Evolutionary conservation across 2,329 filamentous ascomycete species (phyloP).

Genomic region (Paracamarosporium sp.): DNA sequence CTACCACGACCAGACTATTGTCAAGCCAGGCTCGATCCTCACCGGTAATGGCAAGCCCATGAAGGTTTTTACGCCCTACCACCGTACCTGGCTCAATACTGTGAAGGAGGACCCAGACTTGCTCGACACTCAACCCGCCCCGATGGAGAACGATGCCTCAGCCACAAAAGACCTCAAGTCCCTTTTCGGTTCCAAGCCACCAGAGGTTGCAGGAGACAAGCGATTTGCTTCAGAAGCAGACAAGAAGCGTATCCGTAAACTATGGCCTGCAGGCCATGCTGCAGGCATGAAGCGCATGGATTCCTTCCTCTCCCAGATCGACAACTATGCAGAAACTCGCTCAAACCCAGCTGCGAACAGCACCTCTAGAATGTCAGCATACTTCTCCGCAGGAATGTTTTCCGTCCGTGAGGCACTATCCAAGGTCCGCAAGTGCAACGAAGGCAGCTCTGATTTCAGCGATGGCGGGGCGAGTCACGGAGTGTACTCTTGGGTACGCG

Average conservation of each 20-base stretch:
- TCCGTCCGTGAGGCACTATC: constrained; percentile 55
- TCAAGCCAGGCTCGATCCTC: constrained; percentile 53
- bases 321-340: constrained; percentile 50
- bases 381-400: constrained; percentile 55
- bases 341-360: constrained; percentile 51
- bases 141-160: constrained; percentile 46
- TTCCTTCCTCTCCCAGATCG: constrained; percentile 51
- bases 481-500: constrained; percentile 56
- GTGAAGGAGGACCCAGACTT: constrained; percentile 52
- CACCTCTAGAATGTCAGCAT: constrained; percentile 52
- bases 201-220: constrained; percentile 49
- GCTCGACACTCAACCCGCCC: constrained; percentile 51
- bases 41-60: constrained; percentile 54
- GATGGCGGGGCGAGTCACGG: constrained; percentile 44
- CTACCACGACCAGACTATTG: constrained; percentile 58
- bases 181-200: constrained; percentile 42
- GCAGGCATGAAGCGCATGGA: constrained; percentile 51
- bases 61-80: constrained; percentile 61
- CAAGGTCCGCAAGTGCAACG: constrained; percentile 51
- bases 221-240: constrained; percentile 49
- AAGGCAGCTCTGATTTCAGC: constrained; percentile 52
- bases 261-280: constrained; percentile 55
- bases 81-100: constrained; percentile 54
- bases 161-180: constrained; percentile 35
- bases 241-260: constrained; percentile 47